Evolutionary conservation across 441 rosid species (phyloP), one percentile per base, ranked within the genome.

Genomic region (Adansonia gregorii): DNA sequence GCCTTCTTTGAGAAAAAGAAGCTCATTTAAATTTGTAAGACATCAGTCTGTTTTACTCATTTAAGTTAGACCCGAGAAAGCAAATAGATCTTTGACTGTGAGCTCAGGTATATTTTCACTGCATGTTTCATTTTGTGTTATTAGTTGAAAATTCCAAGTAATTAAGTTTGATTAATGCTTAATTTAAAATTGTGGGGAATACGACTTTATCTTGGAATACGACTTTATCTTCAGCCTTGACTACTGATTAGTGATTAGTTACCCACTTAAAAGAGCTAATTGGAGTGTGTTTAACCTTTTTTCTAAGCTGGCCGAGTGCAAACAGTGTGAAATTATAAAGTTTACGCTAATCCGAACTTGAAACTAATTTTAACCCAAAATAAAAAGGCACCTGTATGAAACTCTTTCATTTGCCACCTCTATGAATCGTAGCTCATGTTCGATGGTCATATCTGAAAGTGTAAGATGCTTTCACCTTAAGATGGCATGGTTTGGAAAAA

Each of bases 1-100:
- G 85, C 83, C 67, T 91, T 91, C 84, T 91, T 90, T 72, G 81
- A 91, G 89, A 91, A 90, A 72, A 91, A 91, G 89, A 90, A 91
- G 84, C 82, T 91, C 69, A 88, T 91, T 67, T 91, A 77, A 82
- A 51, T 73, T 51, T 63, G 7, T 43, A 14, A 3, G 7, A 19
- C 20, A 6, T 61, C 43, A 27, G 27, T 35, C 39, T 35, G 39
- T 35, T 35, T 35, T 35, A 35, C 39, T 35, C 39, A 35, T 35
- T 35, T 35, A 35, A 24, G 67, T 27, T 61, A 6, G 8, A 27
- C 17, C 67, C 43, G 9, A 61, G 41, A 27, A 61, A 1, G 10
- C 19, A 54, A 58, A 58, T 10, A 19, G 8, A 60, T 10, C 2
- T 60, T 59, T 20, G 35, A 22, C 35, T 22, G 24, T 59, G 35